These are phyloP conservation scores for Pleodorina starrii DNA, from an alignment of 139 green algal species.

Conservation along the genomic window DNA sequence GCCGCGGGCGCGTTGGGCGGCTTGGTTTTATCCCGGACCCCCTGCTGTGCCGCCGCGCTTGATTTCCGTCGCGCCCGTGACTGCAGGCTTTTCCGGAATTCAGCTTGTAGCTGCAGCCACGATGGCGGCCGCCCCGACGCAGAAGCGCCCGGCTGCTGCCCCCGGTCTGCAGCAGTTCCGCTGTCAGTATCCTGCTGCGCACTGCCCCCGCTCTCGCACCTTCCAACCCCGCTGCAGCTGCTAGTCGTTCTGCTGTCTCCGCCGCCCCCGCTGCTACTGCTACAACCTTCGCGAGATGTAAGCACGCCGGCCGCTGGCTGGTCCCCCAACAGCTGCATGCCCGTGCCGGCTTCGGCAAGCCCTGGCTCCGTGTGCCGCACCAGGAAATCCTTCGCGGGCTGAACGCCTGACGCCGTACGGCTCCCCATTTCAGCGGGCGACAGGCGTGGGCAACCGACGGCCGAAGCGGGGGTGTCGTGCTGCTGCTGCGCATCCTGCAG, in stretches of 20 bases:
- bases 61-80: background rate
- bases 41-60: background rate
- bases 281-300: background rate
- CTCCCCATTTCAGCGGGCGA: too few relatives aligned
- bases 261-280: background rate
- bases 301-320: background rate
- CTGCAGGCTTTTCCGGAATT: background rate
- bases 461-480: background rate
- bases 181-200: background rate
- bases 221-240: background rate
- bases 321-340: too few relatives aligned
- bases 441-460: too few relatives aligned
- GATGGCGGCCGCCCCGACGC: slow-evolving; percentile 20
- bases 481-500: background rate
- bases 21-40: background rate
- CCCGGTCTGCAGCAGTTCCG: background rate
- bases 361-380: too few relatives aligned
- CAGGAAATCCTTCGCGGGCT: too few relatives aligned
- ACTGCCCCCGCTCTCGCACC: too few relatives aligned
- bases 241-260: background rate
- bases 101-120: slow-evolving; percentile 39
- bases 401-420: too few relatives aligned
- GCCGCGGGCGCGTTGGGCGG: background rate
- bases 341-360: too few relatives aligned
- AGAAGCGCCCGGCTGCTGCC: slow-evolving; percentile 23